Evolutionary conservation across 176 grass and related monocot genomes (phyloP).

Genomic region (Musa troglodytarum): DNA sequence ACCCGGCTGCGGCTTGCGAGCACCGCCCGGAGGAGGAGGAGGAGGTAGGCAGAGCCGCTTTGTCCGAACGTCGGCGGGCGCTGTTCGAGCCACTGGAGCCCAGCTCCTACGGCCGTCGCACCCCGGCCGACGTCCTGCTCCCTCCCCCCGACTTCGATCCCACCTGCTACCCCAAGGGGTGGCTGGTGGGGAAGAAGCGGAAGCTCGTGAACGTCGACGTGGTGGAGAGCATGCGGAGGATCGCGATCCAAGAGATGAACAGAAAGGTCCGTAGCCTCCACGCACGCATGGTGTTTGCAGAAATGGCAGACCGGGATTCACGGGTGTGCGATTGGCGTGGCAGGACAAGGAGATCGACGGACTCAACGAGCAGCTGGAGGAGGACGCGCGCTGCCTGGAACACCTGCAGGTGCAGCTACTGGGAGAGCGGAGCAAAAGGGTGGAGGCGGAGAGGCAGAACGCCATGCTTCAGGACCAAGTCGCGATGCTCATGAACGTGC

Average conservation of each 20-base stretch:
- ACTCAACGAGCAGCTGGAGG: slow-evolving; percentile 81
- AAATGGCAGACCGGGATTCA: background rate
- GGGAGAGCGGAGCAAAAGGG: slow-evolving; percentile 64
- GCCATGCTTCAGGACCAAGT: slow-evolving; percentile 76
- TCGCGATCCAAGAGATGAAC: slow-evolving; percentile 97
- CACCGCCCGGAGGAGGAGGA: slow-evolving; percentile 12
- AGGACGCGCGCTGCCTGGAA: slow-evolving; percentile 74
- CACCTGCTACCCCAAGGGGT: slow-evolving; percentile 72
- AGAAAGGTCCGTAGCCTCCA: slow-evolving; percentile 69
- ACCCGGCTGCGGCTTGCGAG: background rate
- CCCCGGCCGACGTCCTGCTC: slow-evolving; percentile 50
- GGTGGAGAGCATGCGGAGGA: slow-evolving; percentile 95
- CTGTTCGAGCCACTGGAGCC: slow-evolving; percentile 83
- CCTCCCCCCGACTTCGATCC: slow-evolving; percentile 95
- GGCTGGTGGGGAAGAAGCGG: slow-evolving; percentile 89
- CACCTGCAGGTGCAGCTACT: slow-evolving; percentile 75
- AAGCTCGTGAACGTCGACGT: slow-evolving; percentile 98
- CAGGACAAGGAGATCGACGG: slow-evolving; percentile 93
- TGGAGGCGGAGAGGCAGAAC: slow-evolving; percentile 76
- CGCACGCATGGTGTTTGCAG: slow-evolving; percentile 8
- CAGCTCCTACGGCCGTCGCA: slow-evolving; percentile 27
- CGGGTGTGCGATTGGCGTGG: background rate
- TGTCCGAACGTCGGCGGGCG: slow-evolving; percentile 72
- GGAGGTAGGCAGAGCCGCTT: slow-evolving; percentile 19
- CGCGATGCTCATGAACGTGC: slow-evolving; percentile 72